A percentile compares a stretch with the other conserved stretches of the same genome.
Conservation (phyloP, 192 early-diverging fungal genomes). For the Ambispora gerdemannii region DNA sequence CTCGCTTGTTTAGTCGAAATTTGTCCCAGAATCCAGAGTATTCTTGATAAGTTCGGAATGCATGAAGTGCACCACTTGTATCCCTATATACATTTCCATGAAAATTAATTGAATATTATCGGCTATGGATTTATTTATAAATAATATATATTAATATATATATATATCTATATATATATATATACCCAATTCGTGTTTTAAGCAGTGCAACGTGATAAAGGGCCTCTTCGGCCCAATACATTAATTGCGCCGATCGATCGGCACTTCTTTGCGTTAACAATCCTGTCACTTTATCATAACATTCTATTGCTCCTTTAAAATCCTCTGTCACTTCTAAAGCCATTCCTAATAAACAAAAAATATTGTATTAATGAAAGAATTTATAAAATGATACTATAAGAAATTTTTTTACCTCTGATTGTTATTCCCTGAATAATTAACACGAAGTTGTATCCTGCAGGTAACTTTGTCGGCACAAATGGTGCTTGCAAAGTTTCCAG, state of each 20-base stretch:
- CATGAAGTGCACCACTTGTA: conserved; percentile 13
- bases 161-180: no score
- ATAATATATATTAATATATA: no score
- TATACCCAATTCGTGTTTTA: conserved; percentile 43
- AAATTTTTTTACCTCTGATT: conserved; percentile 49
- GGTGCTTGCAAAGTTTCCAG: conserved; percentile 38
- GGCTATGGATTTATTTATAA: not conserved
- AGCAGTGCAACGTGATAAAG: conserved; percentile 63
- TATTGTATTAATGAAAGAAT: conserved; percentile 20
- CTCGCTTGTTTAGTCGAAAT: conserved; percentile 48
- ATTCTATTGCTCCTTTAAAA: conserved; percentile 40
- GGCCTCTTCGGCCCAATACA: conserved; percentile 66
- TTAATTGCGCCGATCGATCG: conserved; percentile 49
- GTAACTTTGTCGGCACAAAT: conserved; percentile 35
- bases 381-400: not conserved
- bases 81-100: conserved; percentile 11
- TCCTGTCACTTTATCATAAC: conserved; percentile 51
- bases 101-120: conserved; percentile 8
- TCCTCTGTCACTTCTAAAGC: conserved; percentile 47
- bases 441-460: conserved; percentile 56
- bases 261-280: conserved; percentile 41
- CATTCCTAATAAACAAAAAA: conserved; percentile 38
- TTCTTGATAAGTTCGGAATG: conserved; percentile 39
- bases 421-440: conserved; percentile 53
- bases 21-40: conserved; percentile 45